Evolutionary conservation across 768 basidiomycete species (phyloP).

Genomic region (Crassisporium funariophilum): DNA sequence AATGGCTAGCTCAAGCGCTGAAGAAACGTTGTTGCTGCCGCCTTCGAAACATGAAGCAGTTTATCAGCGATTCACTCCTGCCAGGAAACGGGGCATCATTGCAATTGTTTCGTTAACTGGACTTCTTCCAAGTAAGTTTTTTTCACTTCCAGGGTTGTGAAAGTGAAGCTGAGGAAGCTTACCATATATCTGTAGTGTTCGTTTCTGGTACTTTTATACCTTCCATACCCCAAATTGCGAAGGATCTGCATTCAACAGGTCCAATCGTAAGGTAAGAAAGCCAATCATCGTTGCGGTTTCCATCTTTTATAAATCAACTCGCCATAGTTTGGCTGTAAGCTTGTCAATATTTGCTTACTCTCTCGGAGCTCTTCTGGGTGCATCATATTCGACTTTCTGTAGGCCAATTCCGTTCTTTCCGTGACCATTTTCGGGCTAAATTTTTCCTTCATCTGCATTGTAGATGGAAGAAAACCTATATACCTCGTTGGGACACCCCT

Average conservation of each 20-base stretch:
- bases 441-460: no score
- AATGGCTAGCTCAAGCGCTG: no score
- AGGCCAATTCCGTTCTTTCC: slow-evolving; percentile 10
- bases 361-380: slow-evolving; percentile 33
- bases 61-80: slow-evolving; percentile 59
- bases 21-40: slow-evolving; percentile 37
- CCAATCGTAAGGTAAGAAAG: slow-evolving; percentile 53
- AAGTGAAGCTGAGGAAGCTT: no score
- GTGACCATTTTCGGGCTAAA: background rate
- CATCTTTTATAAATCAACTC: background rate
- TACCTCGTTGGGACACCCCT: slow-evolving; percentile 64
- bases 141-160: background rate
- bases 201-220: slow-evolving; percentile 72
- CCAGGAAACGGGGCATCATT: slow-evolving; percentile 56
- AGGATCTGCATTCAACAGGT: slow-evolving; percentile 59
- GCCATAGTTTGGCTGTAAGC: slow-evolving; percentile 39
- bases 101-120: slow-evolving; percentile 62
- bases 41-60: slow-evolving; percentile 32
- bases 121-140: slow-evolving; percentile 56
- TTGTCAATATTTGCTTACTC: slow-evolving; percentile 35
- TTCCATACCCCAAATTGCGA: slow-evolving; percentile 71
- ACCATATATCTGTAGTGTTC: slow-evolving; percentile 70
- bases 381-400: slow-evolving; percentile 43
- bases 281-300: background rate
- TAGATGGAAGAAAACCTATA: slow-evolving; percentile 66